These are phyloP conservation scores for Ustilago nuda DNA, from an alignment of 1,284 basidiomycete species.

Conservation along the genomic window DNA sequence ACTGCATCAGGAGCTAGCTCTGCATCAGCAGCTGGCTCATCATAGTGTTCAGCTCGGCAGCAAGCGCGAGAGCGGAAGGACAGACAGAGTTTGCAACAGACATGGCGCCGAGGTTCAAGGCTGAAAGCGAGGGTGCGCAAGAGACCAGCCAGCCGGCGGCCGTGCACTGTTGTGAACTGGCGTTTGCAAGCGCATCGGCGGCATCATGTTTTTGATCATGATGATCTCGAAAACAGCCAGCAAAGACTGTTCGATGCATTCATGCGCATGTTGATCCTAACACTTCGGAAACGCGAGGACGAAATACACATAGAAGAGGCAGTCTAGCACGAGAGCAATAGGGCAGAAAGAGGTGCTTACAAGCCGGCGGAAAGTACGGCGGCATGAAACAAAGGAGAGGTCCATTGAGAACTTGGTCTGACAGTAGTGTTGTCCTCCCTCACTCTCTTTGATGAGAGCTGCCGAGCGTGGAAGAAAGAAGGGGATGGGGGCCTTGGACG, in stretches of 20 bases:
- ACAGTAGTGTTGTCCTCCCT: not conserved
- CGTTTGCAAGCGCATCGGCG: conserved; percentile 2
- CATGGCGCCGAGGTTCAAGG: not conserved
- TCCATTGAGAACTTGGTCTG: not conserved
- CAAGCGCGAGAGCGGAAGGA: not conserved
- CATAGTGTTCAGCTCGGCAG: not conserved
- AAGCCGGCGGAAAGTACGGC: conserved; percentile 4
- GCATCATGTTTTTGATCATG: not conserved
- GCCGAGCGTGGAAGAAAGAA: conserved; percentile 8
- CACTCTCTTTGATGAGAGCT: not conserved
- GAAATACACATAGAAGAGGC: not conserved
- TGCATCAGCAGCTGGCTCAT: not conserved
- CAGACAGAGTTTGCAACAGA: not conserved
- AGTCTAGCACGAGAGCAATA: not conserved
- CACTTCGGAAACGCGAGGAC: conserved; percentile 1
- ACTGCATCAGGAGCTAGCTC: not conserved
- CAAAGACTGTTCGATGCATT: not conserved
- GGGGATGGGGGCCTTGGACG: not conserved
- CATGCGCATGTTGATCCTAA: conserved; percentile 4
- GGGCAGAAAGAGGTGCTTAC: not conserved
- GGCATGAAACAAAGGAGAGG: conserved; percentile 1
- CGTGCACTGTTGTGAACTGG: not conserved
- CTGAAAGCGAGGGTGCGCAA: not conserved
- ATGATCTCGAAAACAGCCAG: too few species aligned
- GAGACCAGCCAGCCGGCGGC: not conserved